Conservation (phyloP, 805 yeast genomes). For the Saccharomyces mikatae region DNA sequence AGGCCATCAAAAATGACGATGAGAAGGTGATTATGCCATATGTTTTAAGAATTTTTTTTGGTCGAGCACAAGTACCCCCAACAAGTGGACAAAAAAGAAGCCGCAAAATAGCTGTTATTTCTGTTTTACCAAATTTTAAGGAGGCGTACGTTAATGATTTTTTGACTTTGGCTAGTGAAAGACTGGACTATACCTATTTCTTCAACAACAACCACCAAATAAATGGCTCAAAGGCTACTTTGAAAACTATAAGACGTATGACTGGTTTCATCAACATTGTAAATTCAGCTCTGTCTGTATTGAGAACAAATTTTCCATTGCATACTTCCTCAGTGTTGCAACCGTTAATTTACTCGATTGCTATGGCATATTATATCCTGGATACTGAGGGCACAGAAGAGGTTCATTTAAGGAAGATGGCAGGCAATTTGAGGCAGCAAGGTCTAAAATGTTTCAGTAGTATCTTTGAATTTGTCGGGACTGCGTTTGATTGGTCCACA, state of each 20-base stretch:
- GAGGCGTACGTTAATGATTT: constrained; percentile 50
- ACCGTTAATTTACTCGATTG: constrained; percentile 50
- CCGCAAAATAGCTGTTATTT: constrained; percentile 61
- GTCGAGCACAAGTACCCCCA: constrained; percentile 67
- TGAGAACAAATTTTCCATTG: constrained; percentile 49
- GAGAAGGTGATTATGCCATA: constrained; percentile 55
- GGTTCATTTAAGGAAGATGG: constrained; percentile 34
- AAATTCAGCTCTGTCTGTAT: constrained; percentile 26
- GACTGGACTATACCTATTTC: constrained; percentile 37
- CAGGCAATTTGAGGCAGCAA: constrained; percentile 53
- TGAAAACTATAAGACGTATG: constrained; percentile 39
- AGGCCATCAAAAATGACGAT: constrained; percentile 55
- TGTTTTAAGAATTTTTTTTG: constrained; percentile 71
- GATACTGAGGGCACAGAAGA: constrained; percentile 19
- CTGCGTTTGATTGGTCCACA: constrained; percentile 46
- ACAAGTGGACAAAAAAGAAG: constrained; percentile 65
- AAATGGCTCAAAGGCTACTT: constrained; percentile 22
- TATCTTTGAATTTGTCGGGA: constrained; percentile 48
- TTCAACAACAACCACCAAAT: constrained; percentile 21
- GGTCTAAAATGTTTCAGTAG: constrained; percentile 59
- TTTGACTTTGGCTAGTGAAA: constrained; percentile 52
- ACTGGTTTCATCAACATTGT: constrained; percentile 53
- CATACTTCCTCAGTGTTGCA: constrained; percentile 44
- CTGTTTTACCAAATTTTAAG: constrained; percentile 50
- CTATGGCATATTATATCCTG: constrained; percentile 43